These are phyloP conservation scores for Apiotrichum gracile DNA, from an alignment of 1,284 basidiomycete species.

Conservation along the genomic window DNA sequence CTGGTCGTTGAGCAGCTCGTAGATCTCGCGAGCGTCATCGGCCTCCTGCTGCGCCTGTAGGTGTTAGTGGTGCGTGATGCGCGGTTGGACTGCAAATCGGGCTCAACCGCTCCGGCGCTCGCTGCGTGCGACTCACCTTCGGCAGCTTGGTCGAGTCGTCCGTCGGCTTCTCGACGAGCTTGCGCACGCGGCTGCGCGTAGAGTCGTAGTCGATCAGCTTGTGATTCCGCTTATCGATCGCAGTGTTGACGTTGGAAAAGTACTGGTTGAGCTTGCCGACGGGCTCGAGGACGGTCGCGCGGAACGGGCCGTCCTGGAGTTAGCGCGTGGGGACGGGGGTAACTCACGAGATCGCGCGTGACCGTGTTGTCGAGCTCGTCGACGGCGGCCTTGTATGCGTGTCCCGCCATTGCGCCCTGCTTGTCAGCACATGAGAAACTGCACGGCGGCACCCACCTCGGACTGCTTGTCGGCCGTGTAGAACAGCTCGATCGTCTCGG, in stretches of 20 bases:
- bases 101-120: not conserved
- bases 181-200: slow-evolving; percentile 79
- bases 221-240: slow-evolving; percentile 90
- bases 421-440: not conserved
- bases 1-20: slow-evolving; percentile 87
- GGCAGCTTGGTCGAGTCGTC: slow-evolving; percentile 91
- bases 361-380: slow-evolving; percentile 88
- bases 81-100: too few relatives aligned
- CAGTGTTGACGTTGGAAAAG: slow-evolving; percentile 89
- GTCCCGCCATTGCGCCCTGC: slow-evolving; percentile 87
- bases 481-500: slow-evolving; percentile 89
- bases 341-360: slow-evolving; percentile 71
- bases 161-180: slow-evolving; percentile 84
- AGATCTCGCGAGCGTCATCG: slow-evolving; percentile 88
- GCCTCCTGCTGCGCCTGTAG: slow-evolving; percentile 82
- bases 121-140: slow-evolving; percentile 51
- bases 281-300: slow-evolving; percentile 91
- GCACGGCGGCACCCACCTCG: slow-evolving; percentile 49
- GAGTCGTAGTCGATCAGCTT: slow-evolving; percentile 98
- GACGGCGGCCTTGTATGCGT: slow-evolving; percentile 90
- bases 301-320: slow-evolving; percentile 79
- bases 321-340: not conserved
- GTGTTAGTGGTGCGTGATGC: not conserved
- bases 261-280: slow-evolving; percentile 93
- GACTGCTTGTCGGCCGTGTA: slow-evolving; percentile 80